phyloP scores from a whole-genome alignment of 768 basidiomycete species.

The Termitomyces heimii region DNA sequence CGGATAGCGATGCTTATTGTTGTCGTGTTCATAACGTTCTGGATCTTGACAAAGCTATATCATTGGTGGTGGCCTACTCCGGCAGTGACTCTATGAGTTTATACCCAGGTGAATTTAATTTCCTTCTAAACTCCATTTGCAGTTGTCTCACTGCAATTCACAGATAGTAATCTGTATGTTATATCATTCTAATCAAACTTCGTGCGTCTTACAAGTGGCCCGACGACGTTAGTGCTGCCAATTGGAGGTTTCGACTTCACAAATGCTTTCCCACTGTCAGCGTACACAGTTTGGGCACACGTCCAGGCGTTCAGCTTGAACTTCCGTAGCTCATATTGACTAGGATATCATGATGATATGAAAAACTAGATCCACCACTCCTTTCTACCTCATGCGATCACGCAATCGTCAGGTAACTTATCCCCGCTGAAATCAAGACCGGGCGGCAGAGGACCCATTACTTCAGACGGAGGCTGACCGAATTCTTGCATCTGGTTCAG shows the following conservation, averaged over 20 bases:
- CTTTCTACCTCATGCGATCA: neutral
- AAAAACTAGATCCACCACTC: neutral
- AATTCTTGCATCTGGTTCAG: slow-evolving; percentile 66
- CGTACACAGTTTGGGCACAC: neutral
- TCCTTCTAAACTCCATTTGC: neutral
- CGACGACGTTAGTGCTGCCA: too few relatives aligned
- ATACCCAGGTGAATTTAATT: slow-evolving; percentile 6
- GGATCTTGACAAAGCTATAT: slow-evolving; percentile 47
- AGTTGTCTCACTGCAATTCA: neutral
- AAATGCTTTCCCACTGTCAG: neutral
- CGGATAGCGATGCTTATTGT: slow-evolving; percentile 61
- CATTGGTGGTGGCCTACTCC: slow-evolving; percentile 37
- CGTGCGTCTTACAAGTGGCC: too few relatives aligned
- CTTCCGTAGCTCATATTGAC: neutral
- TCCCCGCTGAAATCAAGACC: slow-evolving; percentile 46
- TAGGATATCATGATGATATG: neutral
- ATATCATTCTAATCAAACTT: neutral
- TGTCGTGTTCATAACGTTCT: slow-evolving; percentile 46
- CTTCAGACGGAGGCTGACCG: slow-evolving; percentile 57
- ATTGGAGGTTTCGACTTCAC: neutral
- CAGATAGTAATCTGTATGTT: neutral
- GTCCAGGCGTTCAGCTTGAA: neutral
- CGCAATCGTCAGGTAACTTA: slow-evolving; percentile 9
- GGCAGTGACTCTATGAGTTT: slow-evolving; percentile 1
- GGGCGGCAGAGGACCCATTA: slow-evolving; percentile 80